A percentile compares a stretch with the other conserved stretches of the same genome.
Evolutionary conservation across 163 green algal species (phyloP).

Genomic region (Scenedesmus sp.): DNA sequence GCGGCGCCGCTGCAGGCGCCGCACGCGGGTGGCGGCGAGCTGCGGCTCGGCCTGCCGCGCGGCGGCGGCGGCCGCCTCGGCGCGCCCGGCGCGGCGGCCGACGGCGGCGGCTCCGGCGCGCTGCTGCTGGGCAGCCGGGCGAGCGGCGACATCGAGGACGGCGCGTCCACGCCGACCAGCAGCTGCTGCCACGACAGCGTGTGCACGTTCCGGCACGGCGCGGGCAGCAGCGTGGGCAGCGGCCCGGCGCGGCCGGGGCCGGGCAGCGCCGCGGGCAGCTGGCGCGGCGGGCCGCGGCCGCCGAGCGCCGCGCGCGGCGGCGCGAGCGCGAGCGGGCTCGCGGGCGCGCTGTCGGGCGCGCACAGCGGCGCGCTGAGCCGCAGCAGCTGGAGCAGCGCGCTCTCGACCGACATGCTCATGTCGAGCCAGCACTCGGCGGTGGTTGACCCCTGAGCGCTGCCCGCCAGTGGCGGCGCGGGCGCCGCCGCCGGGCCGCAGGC

Average conservation of each 20-base stretch:
- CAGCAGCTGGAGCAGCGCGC: constrained; percentile 34
- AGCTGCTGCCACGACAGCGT: constrained; percentile 48
- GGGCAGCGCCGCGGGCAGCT: not conserved
- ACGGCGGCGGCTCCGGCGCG: not conserved
- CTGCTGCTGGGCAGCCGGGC: not conserved
- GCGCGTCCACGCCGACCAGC: constrained; percentile 34
- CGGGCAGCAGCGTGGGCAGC: constrained; percentile 8
- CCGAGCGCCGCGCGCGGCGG: not conserved
- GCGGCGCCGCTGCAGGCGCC: too few relatives aligned
- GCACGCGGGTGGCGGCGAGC: constrained; percentile 2
- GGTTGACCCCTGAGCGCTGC: not conserved
- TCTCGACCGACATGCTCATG: constrained; percentile 31
- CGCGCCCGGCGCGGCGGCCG: too few relatives aligned
- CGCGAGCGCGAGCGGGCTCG: not conserved
- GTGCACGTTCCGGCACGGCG: constrained; percentile 31
- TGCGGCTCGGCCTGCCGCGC: constrained; percentile 19
- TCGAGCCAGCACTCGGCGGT: not conserved
- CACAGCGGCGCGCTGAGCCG: constrained; percentile 2
- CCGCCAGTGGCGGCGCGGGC: too few relatives aligned
- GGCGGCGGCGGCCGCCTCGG: too few relatives aligned
- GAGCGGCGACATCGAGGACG: constrained; percentile 12
- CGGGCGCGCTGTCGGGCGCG: constrained; percentile 12
- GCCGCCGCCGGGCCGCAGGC: too few relatives aligned
- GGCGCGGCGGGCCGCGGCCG: not conserved
- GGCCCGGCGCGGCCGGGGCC: not conserved